Evolutionary conservation across 75 land plant genomes (phyloP).

Genomic region (Pseudotsuga menziesii): DNA sequence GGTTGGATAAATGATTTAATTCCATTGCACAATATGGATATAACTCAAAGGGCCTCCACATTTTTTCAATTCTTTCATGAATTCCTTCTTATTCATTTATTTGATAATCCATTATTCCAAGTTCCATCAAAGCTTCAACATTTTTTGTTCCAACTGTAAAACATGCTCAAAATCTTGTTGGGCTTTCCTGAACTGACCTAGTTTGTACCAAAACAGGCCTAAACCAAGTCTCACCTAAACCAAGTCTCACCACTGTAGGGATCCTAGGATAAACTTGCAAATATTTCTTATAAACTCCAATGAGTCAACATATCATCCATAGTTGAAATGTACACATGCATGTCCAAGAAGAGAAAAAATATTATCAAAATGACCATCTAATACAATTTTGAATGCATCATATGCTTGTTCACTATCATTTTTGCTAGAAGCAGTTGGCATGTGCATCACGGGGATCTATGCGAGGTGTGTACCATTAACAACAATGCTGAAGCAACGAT

Average conservation of each 20-base stretch:
- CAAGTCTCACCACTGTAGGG: slow-evolving; percentile 91
- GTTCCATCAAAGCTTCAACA: slow-evolving; percentile 85
- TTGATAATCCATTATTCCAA: slow-evolving; percentile 82
- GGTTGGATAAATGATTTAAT: slow-evolving; percentile 81
- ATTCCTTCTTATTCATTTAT: slow-evolving; percentile 57
- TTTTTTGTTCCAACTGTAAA: slow-evolving; percentile 94
- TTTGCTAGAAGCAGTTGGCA: slow-evolving; percentile 83
- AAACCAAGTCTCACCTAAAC: no score
- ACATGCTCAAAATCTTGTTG: slow-evolving; percentile 84
- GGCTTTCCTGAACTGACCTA: slow-evolving; percentile 80
- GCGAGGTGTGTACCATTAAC: no score
- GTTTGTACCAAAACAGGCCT: slow-evolving; percentile 68
- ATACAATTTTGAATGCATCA: slow-evolving; percentile 70
- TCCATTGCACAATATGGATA: slow-evolving; percentile 88
- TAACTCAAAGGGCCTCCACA: slow-evolving; percentile 86
- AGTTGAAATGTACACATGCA: slow-evolving; percentile 84
- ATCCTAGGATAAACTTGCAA: slow-evolving; percentile 70
- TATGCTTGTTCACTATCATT: slow-evolving; percentile 70
- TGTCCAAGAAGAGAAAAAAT: slow-evolving; percentile 91
- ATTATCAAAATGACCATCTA: slow-evolving; percentile 76
- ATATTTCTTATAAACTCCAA: slow-evolving; percentile 66
- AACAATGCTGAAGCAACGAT: no score
- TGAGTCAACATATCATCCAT: slow-evolving; percentile 66
- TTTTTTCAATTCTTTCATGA: slow-evolving; percentile 63
- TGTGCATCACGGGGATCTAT: no score